Evolutionary conservation across 73 alveolate species (phyloP).

Genomic region (Paramecium sexaurelia): DNA sequence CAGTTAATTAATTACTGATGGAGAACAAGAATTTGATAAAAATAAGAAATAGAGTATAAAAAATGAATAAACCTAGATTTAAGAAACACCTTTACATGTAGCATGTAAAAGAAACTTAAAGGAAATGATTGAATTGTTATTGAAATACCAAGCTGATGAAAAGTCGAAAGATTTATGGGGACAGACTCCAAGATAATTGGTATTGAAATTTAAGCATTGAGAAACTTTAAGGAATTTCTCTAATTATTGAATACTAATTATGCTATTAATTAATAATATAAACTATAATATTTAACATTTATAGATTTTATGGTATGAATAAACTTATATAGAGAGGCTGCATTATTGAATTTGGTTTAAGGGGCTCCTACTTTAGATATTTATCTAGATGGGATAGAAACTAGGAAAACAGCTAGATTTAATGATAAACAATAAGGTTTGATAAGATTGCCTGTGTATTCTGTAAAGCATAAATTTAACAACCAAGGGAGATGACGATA

Average conservation of each 20-base stretch:
- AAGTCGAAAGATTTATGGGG: constrained; percentile 17
- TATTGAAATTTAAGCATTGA: background rate
- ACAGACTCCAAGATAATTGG: background rate
- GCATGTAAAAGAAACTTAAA: constrained; percentile 10
- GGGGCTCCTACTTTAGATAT: constrained; percentile 31
- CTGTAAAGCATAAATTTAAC: background rate
- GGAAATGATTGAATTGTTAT: background rate
- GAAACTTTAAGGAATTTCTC: background rate
- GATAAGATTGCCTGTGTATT: constrained; percentile 29
- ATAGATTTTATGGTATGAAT: background rate
- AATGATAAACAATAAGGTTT: constrained; percentile 48
- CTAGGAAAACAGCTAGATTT: constrained; percentile 28
- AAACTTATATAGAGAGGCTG: background rate
- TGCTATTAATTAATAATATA: background rate
- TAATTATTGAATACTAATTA: background rate
- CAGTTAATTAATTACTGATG: background rate
- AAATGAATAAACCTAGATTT: background rate
- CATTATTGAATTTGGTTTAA: background rate
- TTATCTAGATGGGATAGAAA: constrained; percentile 57
- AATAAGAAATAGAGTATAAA: background rate
- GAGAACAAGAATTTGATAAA: background rate
- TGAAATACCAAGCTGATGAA: constrained; percentile 9
- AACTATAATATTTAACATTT: background rate
- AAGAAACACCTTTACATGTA: constrained; percentile 37
- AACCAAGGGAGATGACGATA: constrained; percentile 69